Conservation (phyloP, 257 asterid species). For the Lycium barbarum region DNA sequence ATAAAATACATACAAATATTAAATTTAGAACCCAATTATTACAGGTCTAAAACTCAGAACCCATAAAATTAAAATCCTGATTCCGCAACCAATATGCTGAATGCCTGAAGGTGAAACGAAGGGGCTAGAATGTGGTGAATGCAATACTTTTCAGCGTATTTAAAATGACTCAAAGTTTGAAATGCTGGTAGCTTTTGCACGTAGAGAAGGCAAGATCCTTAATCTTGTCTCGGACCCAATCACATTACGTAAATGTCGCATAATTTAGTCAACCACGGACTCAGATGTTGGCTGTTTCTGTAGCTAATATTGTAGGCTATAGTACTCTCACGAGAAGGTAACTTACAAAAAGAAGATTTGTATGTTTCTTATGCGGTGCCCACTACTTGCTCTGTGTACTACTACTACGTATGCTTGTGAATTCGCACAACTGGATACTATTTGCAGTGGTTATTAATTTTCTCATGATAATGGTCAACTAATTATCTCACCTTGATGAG, state of each 20-base stretch:
- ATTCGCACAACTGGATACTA: neutral
- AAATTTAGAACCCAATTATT: no score
- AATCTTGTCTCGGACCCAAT: neutral
- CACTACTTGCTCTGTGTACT: neutral
- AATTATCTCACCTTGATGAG: neutral
- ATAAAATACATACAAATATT: no score
- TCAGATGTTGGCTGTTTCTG: neutral
- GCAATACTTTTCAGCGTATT: neutral
- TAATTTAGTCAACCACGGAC: neutral
- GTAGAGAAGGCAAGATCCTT: constrained; percentile 11
- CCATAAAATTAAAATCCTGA: no score
- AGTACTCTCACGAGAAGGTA: constrained; percentile 5
- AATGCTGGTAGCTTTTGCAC: neutral
- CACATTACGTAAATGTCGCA: neutral
- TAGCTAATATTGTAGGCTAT: neutral
- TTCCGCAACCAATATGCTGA: no score
- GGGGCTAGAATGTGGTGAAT: neutral
- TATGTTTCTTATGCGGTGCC: neutral
- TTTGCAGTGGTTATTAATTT: neutral
- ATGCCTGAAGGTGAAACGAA: neutral
- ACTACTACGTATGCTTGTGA: neutral
- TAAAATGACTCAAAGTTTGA: neutral
- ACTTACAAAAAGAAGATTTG: neutral
- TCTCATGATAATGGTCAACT: neutral
- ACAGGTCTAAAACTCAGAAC: no score